Conservation (phyloP, 805 yeast species). For the Wickerhamiella allomyrinae region DNA sequence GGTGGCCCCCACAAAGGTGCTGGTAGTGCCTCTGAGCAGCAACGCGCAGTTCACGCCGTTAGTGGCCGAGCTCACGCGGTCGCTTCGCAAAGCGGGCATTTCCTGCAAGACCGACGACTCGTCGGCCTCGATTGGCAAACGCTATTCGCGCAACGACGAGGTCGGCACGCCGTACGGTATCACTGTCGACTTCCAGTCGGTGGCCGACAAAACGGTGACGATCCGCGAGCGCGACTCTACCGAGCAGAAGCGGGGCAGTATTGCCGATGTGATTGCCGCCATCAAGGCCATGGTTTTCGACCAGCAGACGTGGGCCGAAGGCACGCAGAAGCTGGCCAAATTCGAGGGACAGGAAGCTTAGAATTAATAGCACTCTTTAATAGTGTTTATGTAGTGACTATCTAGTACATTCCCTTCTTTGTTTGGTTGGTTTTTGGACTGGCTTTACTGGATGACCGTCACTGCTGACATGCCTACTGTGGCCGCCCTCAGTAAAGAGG, state of each 20-base stretch:
- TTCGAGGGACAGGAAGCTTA: slow-evolving; percentile 57
- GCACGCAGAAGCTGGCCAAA: slow-evolving; percentile 54
- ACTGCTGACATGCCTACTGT: slow-evolving; percentile 11
- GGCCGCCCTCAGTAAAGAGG: slow-evolving; percentile 31
- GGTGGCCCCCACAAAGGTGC: slow-evolving; percentile 95
- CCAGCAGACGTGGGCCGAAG: slow-evolving; percentile 73
- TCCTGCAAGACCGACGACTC: slow-evolving; percentile 96
- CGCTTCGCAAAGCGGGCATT: slow-evolving; percentile 65
- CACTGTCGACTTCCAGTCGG: slow-evolving; percentile 89
- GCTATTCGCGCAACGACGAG: slow-evolving; percentile 97
- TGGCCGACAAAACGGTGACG: slow-evolving; percentile 77
- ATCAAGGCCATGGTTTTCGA: slow-evolving; percentile 61
- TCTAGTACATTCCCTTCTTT: too few relatives aligned
- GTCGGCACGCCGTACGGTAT: slow-evolving; percentile 98
- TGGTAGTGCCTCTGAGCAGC: slow-evolving; percentile 84
- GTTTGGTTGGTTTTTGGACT: too few relatives aligned
- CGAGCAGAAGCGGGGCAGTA: slow-evolving; percentile 86
- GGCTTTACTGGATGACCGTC: too few relatives aligned
- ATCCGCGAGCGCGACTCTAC: slow-evolving; percentile 96
- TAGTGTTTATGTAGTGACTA: too few relatives aligned
- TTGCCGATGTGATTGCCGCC: slow-evolving; percentile 54
- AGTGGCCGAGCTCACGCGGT: slow-evolving; percentile 50
- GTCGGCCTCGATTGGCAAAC: slow-evolving; percentile 92
- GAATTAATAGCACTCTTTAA: not conserved
- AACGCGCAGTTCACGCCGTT: slow-evolving; percentile 68